phyloP scores from a whole-genome alignment of 2,329 filamentous ascomycete genomes.

The Apiospora marii region DNA sequence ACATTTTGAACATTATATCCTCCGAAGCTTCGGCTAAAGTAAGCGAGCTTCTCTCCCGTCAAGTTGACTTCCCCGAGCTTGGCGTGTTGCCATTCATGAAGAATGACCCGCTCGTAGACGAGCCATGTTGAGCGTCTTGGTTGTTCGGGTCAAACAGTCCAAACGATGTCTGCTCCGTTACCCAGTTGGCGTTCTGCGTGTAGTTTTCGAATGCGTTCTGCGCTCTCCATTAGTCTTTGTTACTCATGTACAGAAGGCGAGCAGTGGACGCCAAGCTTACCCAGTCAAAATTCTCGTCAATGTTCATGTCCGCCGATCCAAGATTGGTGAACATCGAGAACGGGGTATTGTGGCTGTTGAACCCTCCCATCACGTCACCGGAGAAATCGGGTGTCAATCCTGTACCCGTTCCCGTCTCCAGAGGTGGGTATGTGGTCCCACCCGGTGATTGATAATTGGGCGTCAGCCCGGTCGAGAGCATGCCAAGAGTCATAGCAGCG shows the following conservation, averaged over 20 bases:
- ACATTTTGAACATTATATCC: background rate
- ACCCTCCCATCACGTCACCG: conserved; percentile 41
- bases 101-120: conserved; percentile 39
- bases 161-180: conserved; percentile 56
- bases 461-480: conserved; percentile 50
- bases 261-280: conserved; percentile 50
- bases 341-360: conserved; percentile 52
- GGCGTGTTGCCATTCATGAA: conserved; percentile 40
- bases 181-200: conserved; percentile 62
- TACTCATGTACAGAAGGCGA: background rate
- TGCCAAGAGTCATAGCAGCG: conserved; percentile 51
- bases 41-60: background rate
- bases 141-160: conserved; percentile 53
- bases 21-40: background rate
- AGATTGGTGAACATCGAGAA: conserved; percentile 62
- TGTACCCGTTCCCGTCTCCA: conserved; percentile 50
- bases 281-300: conserved; percentile 65
- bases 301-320: conserved; percentile 50
- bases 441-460: conserved; percentile 48
- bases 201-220: conserved; percentile 66
- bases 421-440: conserved; percentile 49
- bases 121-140: conserved; percentile 39
- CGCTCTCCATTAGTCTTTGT: background rate
- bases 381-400: conserved; percentile 49
- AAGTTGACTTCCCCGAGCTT: conserved; percentile 29